Evolutionary conservation across 2,329 filamentous ascomycete genomes (phyloP), one percentile per base, ranked within the genome.

Genomic region (Pestalotiopsis sp.): DNA sequence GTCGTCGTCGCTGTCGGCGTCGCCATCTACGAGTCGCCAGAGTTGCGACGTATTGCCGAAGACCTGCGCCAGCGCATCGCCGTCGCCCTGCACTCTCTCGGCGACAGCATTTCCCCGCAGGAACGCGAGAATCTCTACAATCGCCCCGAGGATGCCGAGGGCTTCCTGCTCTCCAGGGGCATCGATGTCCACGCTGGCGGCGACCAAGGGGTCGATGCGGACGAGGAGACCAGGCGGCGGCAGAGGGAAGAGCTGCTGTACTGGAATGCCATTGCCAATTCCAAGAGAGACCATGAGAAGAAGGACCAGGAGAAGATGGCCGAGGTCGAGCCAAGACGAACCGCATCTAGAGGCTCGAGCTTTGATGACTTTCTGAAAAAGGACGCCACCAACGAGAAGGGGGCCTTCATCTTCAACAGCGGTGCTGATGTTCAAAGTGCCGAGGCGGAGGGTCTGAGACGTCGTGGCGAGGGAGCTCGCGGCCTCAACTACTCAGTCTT

Each of bases 241-340:
- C 89, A 91, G 76, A 84, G 89, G 49, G 89, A 91, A 73, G 89
- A 91, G 78, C 76, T 91, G 69, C 81, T 91, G 78, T 91, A 90
- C 73, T 91, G 89, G 89, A 91, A 91, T 74, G 82, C 85, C 3
- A 71, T 89, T 40, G 85, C 81, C 65, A 76, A 89, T 25, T 66
- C 65, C 23, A 56, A 66, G 65, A 66, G 52, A 38, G 80, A 83
- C 67, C 79, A 78, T 66, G 76, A 81, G 66, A 69, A 70, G 38
- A 69, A 69, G 13, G 74, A 76, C 31, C 66, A 77, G 14, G 74
- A 75, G 65, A 79, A 78, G 65, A 70, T 69, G 45, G 72, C 68
- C 69, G 70, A 70, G 64, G 58, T 52, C 27, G 58, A 67, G n/a
- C 71, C 38, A 68, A 71, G 67, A 69, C 75, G 65, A 70, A 72